Percentiles rank a stretch among this genome's conserved stretches.
Evolutionary conservation across 1,139 yeast species (phyloP).

Genomic region (Pichia sp.): DNA sequence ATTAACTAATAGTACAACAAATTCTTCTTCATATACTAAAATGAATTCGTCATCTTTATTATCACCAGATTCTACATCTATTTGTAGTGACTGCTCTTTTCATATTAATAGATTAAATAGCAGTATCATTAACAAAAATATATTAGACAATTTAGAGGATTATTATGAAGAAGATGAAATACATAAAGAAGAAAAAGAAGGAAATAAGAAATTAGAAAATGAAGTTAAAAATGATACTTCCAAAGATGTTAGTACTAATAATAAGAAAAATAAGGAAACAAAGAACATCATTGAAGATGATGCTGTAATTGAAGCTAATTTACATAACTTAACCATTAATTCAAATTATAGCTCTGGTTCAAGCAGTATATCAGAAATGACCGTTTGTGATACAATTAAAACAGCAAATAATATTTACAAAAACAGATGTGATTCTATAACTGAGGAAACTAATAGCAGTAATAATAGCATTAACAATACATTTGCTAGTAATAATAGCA

Average conservation of each 20-base stretch:
- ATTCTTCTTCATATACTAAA: constrained; percentile 6
- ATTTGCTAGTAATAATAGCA: not conserved
- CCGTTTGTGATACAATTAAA: not conserved
- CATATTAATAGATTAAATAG: not conserved
- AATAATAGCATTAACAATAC: no score
- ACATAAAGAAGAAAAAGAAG: no score
- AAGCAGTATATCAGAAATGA: not conserved
- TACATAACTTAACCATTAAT: not conserved
- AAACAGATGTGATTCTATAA: no score
- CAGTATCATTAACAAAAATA: no score
- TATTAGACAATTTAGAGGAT: not conserved
- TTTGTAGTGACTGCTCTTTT: constrained; percentile 1
- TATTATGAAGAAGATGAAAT: not conserved
- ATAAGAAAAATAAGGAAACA: no score
- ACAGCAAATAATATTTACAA: no score
- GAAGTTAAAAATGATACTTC: no score
- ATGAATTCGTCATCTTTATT: not conserved
- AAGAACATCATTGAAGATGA: not conserved
- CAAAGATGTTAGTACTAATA: no score
- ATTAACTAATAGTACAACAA: not conserved
- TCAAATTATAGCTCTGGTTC: not conserved
- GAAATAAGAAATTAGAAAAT: no score
- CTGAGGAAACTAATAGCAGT: no score
- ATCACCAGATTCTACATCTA: constrained; percentile 1
- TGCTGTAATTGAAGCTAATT: not conserved